Base-by-base conservation (phyloP, 441 rosid species). In the Arabidopsis hybrid region DNA sequence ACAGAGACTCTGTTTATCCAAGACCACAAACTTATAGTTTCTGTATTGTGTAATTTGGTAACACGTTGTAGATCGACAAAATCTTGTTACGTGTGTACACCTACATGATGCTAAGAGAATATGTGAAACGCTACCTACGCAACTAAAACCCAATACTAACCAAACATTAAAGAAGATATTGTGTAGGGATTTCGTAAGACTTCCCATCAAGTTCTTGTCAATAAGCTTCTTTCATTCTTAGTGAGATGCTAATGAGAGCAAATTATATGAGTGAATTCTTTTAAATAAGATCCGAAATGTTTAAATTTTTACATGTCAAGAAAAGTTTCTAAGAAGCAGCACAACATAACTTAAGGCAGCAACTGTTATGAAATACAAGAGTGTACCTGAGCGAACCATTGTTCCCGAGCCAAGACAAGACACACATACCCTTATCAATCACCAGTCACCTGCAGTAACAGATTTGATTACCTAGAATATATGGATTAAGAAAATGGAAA, bases 21-120 rank as follows among this genome's bases (percentile, higher is more conserved):
- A 26, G 52, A 77, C 45, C 51, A 32, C 50, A 56, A 50, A 58
- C 61, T 58, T 38, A 21, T 40, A 56, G 35, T 13, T 65, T 71
- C 60, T 49, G 39, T 65, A 50, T 60, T 77, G 51, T 71, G 31
- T 71, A 71, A 59, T 60, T 65, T 8, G 11, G 57, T 65, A 26
- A 42, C 36, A 64, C 4, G 60, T 3, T 21, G 26, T 21, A 21
- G 26, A 21, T 21, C 26, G 26, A 21, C 26, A 21, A 21, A 21
- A 21, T 21, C 26, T 21, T 21, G 26, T 21, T 21, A 21, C 26
- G 26, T 21, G 26, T 76, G 50, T 70, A 38, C 1, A 63, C 18
- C 31, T 56, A 69, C 75, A 46, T 45, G 52, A 69, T 45, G 38
- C 65, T 26, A 55, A 36, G 39, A 14, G 35, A 42, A 39, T 70